Evolutionary conservation across 164 flowering plant genomes (phyloP).

Genomic region (Vitis amurensis): DNA sequence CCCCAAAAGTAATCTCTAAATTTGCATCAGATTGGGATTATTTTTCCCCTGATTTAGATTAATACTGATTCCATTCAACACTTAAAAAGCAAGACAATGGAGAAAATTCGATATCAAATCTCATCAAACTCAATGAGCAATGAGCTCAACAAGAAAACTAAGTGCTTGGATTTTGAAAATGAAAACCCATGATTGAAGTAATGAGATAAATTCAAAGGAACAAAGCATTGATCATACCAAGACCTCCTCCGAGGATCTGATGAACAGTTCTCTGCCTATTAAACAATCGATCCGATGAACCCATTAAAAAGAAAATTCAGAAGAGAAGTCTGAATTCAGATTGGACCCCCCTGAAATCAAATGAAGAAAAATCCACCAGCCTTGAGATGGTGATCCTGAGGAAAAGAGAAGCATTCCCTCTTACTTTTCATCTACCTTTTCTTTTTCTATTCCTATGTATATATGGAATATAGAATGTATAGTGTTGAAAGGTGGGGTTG

Average conservation of each 20-base stretch:
- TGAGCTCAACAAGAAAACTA: neutral
- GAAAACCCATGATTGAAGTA: conserved; percentile 2
- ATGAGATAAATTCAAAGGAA: neutral
- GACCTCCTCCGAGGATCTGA: conserved; percentile 83
- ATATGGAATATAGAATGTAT: neutral
- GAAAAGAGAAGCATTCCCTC: conserved; percentile 10
- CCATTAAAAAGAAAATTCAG: conserved; percentile 36
- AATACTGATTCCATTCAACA: too few relatives aligned
- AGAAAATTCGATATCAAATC: neutral
- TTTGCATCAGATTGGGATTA: too few relatives aligned
- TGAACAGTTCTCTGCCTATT: conserved; percentile 64
- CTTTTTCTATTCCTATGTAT: neutral
- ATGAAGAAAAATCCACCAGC: conserved; percentile 1
- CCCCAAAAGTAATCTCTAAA: too few relatives aligned
- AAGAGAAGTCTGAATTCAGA: conserved; percentile 3
- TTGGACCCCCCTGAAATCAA: conserved; percentile 5
- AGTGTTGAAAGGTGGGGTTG: conserved; percentile 20
- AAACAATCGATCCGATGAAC: conserved; percentile 61
- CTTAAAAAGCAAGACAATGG: neutral
- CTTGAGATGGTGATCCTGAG: conserved; percentile 8
- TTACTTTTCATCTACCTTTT: neutral
- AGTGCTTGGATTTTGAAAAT: neutral
- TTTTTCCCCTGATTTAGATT: too few relatives aligned
- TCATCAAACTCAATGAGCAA: neutral
- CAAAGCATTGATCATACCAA: conserved; percentile 38